Evolutionary conservation across 768 basidiomycete genomes (phyloP), one percentile per base, ranked within the genome.

Genomic region (Mycena latifolia): DNA sequence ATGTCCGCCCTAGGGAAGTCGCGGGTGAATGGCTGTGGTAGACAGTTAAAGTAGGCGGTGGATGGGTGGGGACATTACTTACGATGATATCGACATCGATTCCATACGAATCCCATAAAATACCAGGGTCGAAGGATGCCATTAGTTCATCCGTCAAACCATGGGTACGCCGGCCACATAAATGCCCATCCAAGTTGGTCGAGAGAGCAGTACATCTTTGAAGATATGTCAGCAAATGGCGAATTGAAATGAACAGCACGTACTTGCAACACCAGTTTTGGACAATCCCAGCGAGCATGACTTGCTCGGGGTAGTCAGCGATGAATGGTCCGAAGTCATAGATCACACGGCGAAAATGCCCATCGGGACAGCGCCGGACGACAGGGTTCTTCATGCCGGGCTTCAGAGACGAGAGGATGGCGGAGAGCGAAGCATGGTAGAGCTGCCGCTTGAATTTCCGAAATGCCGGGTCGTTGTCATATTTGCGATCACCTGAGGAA

Each of bases 221-320:
- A 20, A 35, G 33, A 35, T 35, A 27, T 31, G 1, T 25, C 8
- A 11, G 3, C 18, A 29, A 50, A 12, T 2, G 0, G 0, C 9
- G n/a, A 28, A 6, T 5, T 6, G 24, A 25, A 24, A 22, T 25
- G 41, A 11, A 17, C 24, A 43, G n/a, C 3, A 57, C 55, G 3
- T 28, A 67, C 66, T 45, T 57, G 0, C 39, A 28, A 48, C 66
- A 67, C 66, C 66, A 67, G 18, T 53, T 58, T 31, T 62, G 60
- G 0, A 67, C 66, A 6, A 76, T 68, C 28, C 74, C 60, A 0
- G 70, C 63, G 0, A 74, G 51, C 29, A 60, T 66, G 0, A 71
- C 72, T 33, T 78, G 77, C 54, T 77, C 76, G 0, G 76, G 77
- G 58, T 78, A 78, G 51, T 77, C 77, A 0, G 74, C 73, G 29